Evolutionary conservation across 176 grass and related monocot species (phyloP).

Genomic region (Leersia perrieri): DNA sequence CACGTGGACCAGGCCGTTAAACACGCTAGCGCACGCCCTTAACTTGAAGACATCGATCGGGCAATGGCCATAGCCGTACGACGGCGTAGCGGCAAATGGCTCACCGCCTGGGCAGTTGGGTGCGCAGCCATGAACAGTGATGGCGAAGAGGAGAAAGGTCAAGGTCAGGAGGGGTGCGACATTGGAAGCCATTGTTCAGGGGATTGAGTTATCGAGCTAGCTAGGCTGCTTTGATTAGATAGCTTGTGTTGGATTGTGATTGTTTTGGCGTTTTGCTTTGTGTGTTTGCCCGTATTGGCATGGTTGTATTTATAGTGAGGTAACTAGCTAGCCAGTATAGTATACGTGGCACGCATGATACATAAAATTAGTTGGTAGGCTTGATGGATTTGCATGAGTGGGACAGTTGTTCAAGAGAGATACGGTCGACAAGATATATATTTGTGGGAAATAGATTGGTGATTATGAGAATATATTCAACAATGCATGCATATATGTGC

Average conservation of each 20-base stretch:
- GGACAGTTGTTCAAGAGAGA: too few species aligned
- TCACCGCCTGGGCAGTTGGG: neutral
- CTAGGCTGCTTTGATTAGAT: neutral
- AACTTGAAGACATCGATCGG: slow-evolving; percentile 13
- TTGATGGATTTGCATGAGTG: too few species aligned
- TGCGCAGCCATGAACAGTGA: neutral
- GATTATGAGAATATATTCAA: too few species aligned
- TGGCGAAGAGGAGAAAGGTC: slow-evolving; percentile 9
- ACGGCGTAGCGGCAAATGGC: neutral
- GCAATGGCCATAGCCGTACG: neutral
- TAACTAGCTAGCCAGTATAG: too few species aligned
- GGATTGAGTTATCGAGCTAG: neutral
- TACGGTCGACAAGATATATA: too few species aligned
- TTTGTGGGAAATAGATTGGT: too few species aligned
- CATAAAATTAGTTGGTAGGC: too few species aligned
- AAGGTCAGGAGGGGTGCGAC: neutral
- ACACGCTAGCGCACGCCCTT: slow-evolving; percentile 26
- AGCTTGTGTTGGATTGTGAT: neutral
- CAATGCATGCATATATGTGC: too few species aligned
- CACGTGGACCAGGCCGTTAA: neutral
- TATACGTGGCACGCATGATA: too few species aligned
- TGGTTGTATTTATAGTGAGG: too few species aligned
- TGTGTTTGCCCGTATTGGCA: too few species aligned
- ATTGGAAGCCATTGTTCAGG: neutral
- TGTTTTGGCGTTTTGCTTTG: neutral